phyloP scores from a whole-genome alignment of 257 asterid genomes.

The Gentiana dahurica region DNA sequence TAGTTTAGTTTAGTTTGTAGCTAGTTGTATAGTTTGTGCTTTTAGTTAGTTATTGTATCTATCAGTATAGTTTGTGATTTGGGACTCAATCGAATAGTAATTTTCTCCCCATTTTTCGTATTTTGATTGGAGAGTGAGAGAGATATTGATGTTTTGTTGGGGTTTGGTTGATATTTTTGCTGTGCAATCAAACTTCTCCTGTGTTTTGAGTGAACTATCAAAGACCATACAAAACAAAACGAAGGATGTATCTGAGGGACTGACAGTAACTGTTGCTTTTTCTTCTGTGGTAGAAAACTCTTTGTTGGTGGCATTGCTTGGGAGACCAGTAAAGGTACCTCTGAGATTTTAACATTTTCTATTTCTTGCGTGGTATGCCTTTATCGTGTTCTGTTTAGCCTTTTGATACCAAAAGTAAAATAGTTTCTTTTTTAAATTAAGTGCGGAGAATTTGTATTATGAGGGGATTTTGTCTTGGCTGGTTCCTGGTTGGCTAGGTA shows the following conservation, averaged over 20 bases:
- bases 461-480: no score
- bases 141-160: constrained; percentile 10
- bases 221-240: constrained; percentile 10
- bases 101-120: background rate
- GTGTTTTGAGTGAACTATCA: constrained; percentile 23
- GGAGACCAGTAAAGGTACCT: constrained; percentile 95
- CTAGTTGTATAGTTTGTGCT: constrained; percentile 8
- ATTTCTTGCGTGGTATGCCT: background rate
- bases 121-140: constrained; percentile 31
- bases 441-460: no score
- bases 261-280: constrained; percentile 67
- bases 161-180: constrained; percentile 23
- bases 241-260: constrained; percentile 36
- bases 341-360: background rate
- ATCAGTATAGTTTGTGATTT: constrained; percentile 7
- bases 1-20: constrained; percentile 60
- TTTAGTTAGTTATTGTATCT: background rate
- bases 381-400: no score
- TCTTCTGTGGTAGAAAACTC: constrained; percentile 88
- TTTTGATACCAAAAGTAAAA: no score
- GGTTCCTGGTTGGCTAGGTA: no score
- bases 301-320: constrained; percentile 99
- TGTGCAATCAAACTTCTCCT: constrained; percentile 14
- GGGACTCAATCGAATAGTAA: constrained; percentile 8
- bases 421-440: no score